Conservation (phyloP, 108 stramenopile genomes). For the Cyclostephanos tholiformis region DNA sequence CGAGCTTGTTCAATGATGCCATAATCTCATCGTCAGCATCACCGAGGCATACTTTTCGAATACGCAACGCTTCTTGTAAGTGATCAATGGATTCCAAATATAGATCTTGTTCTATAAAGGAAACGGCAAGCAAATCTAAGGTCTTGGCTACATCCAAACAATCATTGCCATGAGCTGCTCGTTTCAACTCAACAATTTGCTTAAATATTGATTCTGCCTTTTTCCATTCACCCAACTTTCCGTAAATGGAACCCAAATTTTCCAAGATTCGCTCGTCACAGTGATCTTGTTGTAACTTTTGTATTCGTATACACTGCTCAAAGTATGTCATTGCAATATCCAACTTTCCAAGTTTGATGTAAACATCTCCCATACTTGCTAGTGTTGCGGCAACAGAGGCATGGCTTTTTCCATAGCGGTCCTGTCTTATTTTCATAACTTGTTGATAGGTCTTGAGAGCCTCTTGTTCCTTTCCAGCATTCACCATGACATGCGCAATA, state of each 20-base stretch:
- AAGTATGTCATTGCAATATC: constrained; percentile 50
- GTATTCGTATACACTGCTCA: constrained; percentile 48
- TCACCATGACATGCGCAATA: constrained; percentile 55
- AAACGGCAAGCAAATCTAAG: constrained; percentile 50
- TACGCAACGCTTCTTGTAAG: constrained; percentile 48
- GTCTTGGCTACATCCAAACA: constrained; percentile 46
- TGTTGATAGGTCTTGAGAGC: constrained; percentile 47
- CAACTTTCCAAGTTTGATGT: constrained; percentile 47
- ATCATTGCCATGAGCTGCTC: constrained; percentile 38
- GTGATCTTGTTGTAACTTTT: constrained; percentile 30
- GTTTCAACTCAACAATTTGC: constrained; percentile 39
- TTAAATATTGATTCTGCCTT: constrained; percentile 48
- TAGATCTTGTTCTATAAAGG: constrained; percentile 53
- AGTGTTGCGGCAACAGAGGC: constrained; percentile 50
- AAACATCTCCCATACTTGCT: constrained; percentile 53
- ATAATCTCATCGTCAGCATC: constrained; percentile 44
- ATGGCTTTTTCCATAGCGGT: constrained; percentile 46
- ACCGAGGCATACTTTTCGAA: constrained; percentile 45
- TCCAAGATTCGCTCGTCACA: constrained; percentile 49
- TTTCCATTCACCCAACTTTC: constrained; percentile 53
- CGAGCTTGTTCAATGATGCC: constrained; percentile 53
- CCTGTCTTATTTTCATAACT: constrained; percentile 44
- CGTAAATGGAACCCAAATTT: constrained; percentile 52
- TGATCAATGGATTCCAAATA: constrained; percentile 43
- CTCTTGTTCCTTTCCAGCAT: constrained; percentile 47